A percentile compares a stretch with the other conserved stretches of the same genome.
phyloP scores from a whole-genome alignment of 768 basidiomycete genomes.

The Podaxis sp. region DNA sequence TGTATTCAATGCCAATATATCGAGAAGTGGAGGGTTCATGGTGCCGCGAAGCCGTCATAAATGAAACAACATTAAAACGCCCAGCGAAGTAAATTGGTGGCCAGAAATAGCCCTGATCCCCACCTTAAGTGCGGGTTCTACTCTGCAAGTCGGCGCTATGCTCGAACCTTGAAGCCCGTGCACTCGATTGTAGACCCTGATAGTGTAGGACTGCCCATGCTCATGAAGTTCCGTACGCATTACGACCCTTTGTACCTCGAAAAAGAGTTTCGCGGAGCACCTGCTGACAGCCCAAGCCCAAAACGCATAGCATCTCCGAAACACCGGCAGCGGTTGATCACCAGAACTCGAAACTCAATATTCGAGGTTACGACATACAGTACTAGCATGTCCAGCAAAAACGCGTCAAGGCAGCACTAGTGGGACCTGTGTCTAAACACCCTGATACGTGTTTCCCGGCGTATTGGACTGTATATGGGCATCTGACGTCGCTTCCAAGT shows the following conservation, averaged over 20 bases:
- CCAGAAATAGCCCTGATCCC: not conserved
- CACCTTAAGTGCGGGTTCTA: not conserved
- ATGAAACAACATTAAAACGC: not conserved
- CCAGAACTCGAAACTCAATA: not conserved
- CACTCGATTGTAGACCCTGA: not conserved
- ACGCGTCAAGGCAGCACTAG: not conserved
- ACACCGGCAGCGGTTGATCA: not conserved
- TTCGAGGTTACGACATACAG: not conserved
- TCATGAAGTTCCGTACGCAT: too few species aligned
- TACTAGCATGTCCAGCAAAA: not conserved
- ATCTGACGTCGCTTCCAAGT: conserved; percentile 5
- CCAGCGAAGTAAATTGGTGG: not conserved
- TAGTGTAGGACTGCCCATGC: too few species aligned
- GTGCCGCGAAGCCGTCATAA: not conserved
- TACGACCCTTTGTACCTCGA: not conserved
- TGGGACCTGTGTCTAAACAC: not conserved
- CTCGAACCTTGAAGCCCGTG: not conserved
- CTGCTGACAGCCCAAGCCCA: not conserved
- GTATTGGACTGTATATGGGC: not conserved
- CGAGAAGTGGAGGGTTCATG: not conserved
- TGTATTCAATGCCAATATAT: not conserved
- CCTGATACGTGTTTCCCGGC: conserved; percentile 10
- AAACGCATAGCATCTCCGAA: not conserved
- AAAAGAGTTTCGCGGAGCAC: not conserved
- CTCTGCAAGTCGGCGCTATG: not conserved